phyloP scores from a whole-genome alignment of 805 yeast genomes.

The Saccharomycopsis malanga region DNA sequence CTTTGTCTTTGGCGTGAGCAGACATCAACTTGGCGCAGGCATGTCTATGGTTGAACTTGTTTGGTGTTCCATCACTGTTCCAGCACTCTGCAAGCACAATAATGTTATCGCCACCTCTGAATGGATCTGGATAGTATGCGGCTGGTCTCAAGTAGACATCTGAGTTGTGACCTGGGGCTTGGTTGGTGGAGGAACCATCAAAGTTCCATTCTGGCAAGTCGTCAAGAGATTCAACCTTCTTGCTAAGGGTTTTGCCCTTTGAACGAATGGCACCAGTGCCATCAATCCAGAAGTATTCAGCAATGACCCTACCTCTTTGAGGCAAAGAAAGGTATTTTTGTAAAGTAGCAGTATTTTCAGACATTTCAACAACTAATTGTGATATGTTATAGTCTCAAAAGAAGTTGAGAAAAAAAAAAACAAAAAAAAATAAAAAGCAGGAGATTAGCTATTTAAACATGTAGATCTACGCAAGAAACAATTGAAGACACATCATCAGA shows the following conservation, averaged over 20 bases:
- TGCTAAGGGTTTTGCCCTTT: constrained; percentile 80
- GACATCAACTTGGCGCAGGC: constrained; percentile 92
- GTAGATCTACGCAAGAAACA: no score
- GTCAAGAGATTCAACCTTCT: constrained; percentile 62
- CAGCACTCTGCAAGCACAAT: constrained; percentile 94
- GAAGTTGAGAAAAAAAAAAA: neutral
- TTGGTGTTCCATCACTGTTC: constrained; percentile 98
- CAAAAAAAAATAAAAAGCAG: neutral
- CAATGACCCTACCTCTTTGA: constrained; percentile 81
- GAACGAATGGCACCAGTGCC: constrained; percentile 87
- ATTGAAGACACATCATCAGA: no score
- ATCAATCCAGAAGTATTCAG: constrained; percentile 98
- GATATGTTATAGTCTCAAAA: no score
- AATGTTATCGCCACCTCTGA: constrained; percentile 96
- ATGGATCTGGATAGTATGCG: constrained; percentile 92
- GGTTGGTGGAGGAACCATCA: constrained; percentile 97
- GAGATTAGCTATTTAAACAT: neutral
- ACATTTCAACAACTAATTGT: constrained; percentile 24
- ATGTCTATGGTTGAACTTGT: constrained; percentile 96
- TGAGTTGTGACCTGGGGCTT: constrained; percentile 97
- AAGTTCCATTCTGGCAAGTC: constrained; percentile 99
- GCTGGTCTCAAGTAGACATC: constrained; percentile 95
- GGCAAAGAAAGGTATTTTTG: constrained; percentile 76
- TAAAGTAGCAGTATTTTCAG: constrained; percentile 58
- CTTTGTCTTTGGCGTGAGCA: constrained; percentile 75